Evolutionary conservation across 164 flowering plant species (phyloP), one percentile per base, ranked within the genome.

Genomic region (Dillenia turbinata): DNA sequence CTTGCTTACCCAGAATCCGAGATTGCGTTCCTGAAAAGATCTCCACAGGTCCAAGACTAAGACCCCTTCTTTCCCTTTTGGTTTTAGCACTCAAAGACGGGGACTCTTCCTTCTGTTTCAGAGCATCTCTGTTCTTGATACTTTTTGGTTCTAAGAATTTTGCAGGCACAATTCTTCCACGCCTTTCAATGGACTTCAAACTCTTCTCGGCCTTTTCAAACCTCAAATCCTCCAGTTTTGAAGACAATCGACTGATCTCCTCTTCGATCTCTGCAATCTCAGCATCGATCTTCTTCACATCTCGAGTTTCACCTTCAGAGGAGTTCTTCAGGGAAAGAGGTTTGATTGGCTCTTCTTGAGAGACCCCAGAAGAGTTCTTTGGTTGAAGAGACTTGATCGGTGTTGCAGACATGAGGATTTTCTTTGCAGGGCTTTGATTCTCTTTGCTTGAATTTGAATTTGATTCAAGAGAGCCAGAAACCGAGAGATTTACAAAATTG

Each of bases 221-320:
- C 2, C 77, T 76, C 56, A 89, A 83, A 3, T 77, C 77, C 49
- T 84, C 80, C 19, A 93, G 78, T 54, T 73, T 83, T 9, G 75
- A 70, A 16, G 82, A 59, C 62, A 90, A 69, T 1, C 82, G 75
- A 47, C 46, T 58, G 56, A 90, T 86, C 79, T 93, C 86, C 70
- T 49, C 71, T 72, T 87, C 86, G 19, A 83, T 80, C 58, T 76
- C 87, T 49, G 78, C 81, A 24, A 90, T 89, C 66, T 90, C 96
- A 19, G 56, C 50, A 69, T 85, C 94, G 16, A 86, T 77, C 61
- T 67, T 74, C 33, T 59, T 68, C 13, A 68, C 82, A 44, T 76
- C 79, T 0, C 72, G 50, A 15, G 17, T 50, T 55, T 61, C n/a
- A 40, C 72, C 3, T 26, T 58, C 56, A 53, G 40, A 46, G 43